Conservation (phyloP, 1,284 basidiomycete species). For the Marasmius fiardii region DNA sequence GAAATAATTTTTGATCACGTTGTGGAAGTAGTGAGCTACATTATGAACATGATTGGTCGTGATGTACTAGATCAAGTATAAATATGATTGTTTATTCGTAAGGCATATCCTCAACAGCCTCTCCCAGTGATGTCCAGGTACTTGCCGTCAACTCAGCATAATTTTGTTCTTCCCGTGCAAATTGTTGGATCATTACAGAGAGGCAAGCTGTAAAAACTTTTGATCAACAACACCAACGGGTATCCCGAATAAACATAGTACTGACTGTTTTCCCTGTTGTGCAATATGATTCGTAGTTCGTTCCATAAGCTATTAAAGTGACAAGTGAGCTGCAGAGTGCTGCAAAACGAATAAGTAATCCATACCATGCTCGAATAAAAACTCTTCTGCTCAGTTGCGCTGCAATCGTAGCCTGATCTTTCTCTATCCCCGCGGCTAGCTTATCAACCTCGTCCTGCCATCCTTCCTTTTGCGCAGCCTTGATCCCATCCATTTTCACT, state of each 20-base stretch:
- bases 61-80: too few species aligned
- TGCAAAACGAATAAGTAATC: constrained; percentile 8
- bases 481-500: constrained; percentile 71
- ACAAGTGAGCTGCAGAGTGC: constrained; percentile 6
- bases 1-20: too few species aligned
- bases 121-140: constrained; percentile 73
- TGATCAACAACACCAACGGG: not conserved
- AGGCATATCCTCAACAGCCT: constrained; percentile 78
- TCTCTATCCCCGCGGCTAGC: constrained; percentile 64
- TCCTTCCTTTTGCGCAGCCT: constrained; percentile 66
- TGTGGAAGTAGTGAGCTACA: too few species aligned
- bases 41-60: too few species aligned
- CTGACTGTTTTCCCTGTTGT: constrained; percentile 79
- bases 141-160: constrained; percentile 58
- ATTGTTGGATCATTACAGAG: constrained; percentile 68
- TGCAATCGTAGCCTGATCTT: constrained; percentile 72
- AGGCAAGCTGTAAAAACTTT: constrained; percentile 34
- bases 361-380: constrained; percentile 81
- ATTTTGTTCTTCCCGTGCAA: constrained; percentile 68
- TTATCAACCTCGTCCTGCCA: constrained; percentile 84
- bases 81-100: constrained; percentile 70
- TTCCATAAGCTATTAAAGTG: constrained; percentile 77
- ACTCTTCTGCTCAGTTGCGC: constrained; percentile 70
- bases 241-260: not conserved
- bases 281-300: constrained; percentile 82